phyloP scores from a whole-genome alignment of 345 rosid species.

The Lumnitzera racemosa region DNA sequence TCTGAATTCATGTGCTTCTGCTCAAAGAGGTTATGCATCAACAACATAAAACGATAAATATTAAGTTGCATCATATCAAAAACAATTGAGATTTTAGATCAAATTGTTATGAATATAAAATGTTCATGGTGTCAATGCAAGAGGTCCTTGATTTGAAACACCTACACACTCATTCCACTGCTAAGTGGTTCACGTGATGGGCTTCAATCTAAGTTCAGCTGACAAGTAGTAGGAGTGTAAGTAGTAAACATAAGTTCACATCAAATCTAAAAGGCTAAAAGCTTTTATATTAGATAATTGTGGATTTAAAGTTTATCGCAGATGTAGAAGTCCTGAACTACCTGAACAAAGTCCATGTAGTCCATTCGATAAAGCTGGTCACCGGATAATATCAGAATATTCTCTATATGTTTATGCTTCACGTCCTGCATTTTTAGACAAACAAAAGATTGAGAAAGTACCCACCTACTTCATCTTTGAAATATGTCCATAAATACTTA shows the following conservation, averaged over 20 bases:
- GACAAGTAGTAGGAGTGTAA: too few species aligned
- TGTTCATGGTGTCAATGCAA: too few species aligned
- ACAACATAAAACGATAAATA: background rate
- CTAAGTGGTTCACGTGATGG: too few species aligned
- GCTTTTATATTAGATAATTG: background rate
- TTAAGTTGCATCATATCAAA: too few species aligned
- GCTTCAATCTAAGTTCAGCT: too few species aligned
- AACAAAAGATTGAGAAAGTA: background rate
- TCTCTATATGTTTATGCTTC: constrained; percentile 67
- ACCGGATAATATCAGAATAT: constrained; percentile 73
- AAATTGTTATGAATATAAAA: too few species aligned
- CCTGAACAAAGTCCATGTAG: constrained; percentile 86
- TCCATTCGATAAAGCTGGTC: constrained; percentile 95
- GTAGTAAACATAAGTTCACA: too few species aligned
- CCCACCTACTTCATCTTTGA: background rate
- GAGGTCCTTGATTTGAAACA: too few species aligned
- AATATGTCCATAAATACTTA: background rate
- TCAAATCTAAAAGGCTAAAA: background rate
- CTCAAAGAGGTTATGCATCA: constrained; percentile 12
- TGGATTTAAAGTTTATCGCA: background rate
- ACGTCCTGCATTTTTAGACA: constrained; percentile 48
- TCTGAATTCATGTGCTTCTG: constrained; percentile 60
- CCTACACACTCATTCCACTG: too few species aligned
- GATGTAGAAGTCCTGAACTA: constrained; percentile 12
- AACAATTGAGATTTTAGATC: too few species aligned